Evolutionary conservation across 306 rosid genomes (phyloP), one percentile per base, ranked within the genome.

Genomic region (Casuarina equisetifolia): DNA sequence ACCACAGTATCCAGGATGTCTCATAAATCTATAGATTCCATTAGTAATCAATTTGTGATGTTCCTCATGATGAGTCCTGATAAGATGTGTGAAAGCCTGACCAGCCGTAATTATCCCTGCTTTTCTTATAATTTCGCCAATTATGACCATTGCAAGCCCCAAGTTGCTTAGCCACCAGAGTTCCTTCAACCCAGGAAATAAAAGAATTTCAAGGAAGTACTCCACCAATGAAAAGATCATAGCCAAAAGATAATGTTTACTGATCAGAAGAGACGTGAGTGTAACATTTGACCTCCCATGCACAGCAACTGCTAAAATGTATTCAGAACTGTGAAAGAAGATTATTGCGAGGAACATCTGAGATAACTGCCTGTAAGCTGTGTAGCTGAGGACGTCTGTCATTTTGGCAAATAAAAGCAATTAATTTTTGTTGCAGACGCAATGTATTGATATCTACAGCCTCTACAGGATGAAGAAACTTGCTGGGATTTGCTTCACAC

Each of bases 1-100:
- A 66, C 98, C 97, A 20, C 82, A 80, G 81, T 94, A 94, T 35
- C 98, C 87, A 0, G 98, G 98, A 89, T 94, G 98, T 44, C 97
- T 97, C 8, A 90, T 43, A 70, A 74, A 79, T 52, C 89, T 71
- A 77, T 91, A 94, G 69, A 94, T 69, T 79, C 98, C 98, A 76
- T 85, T 79, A n/a, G 94, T 91, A 66, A 92, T 57, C 82, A 94
- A 59, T 12, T 74, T 75, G 85, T 94, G 98, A 67, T 63, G 79
- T 54, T 90, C 96, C 3, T 83, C 90, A 20, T 20, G 87, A 79
- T 62, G 39, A 74, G 75, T 73, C 86, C 84, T 86, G 53, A 94
- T 94, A 52, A 89, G 81, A 86, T 94, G 98, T 25, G 97, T 94
- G 84, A 94, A 94, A 32, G 93, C 76, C 68, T 49, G 78, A 71